Base-by-base conservation (phyloP, 2,329 filamentous ascomycete genomes). In the Harringtonia lauricola region DNA sequence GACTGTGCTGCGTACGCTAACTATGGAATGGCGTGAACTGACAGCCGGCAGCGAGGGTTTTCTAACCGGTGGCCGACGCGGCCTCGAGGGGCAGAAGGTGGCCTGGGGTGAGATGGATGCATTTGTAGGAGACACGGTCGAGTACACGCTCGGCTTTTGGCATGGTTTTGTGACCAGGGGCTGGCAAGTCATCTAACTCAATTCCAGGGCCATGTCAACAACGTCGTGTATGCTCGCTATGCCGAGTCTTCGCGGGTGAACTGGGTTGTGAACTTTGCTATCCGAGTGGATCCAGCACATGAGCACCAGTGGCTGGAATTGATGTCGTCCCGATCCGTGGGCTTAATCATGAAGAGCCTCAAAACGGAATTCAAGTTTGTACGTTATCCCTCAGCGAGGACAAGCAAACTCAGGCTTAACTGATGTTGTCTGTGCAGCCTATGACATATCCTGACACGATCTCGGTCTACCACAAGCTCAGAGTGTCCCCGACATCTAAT, bases 291-390 rank as follows among this genome's bases (percentile, higher is more conserved):
- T 53, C 74, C 77, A 0, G 59, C 62, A 26, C 71, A 89, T 50
- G 67, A 68, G 45, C 59, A 67, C 35, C 66, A 75, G 48, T 95
- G 88, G 87, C 61, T 64, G 14, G 72, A 82, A 39, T 65, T 94
- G 34, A 76, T 84, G 65, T 79, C 73, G 14, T 78, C 82, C 0
- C 71, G 65, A 21, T 72, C 74, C 1, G 67, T 79, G 17, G 88
- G 89, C 0, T 59, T 95, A 44, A 92, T 95, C 47, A 63, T 95
- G 56, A 75, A 79, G 54, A 86, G 80, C 52, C 87, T 95, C 52
- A 83, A 74, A 53, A 81, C 84, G 0, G 82, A 94, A 52, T 95
- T 83, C 63, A 95, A 95, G 65, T 88, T 94, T 64, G 86, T 92
- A 35, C 19, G 26, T 42, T n/a, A n/a, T n/a, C n/a, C n/a, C 15